Conservation (phyloP, 305 asterid genomes). For the Salvia sclarea region DNA sequence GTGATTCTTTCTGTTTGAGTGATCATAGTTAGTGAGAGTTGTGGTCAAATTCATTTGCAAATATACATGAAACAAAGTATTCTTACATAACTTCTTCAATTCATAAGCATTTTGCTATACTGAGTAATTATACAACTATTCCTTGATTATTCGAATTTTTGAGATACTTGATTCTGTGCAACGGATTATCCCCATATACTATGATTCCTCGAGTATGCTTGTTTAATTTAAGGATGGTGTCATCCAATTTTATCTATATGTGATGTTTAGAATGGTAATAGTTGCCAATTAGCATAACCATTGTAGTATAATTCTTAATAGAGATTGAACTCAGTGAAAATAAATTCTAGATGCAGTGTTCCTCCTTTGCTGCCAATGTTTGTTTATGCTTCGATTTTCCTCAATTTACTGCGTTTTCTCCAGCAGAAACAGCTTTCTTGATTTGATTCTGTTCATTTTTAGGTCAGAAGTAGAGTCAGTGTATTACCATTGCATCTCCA, state of each 20-base stretch:
- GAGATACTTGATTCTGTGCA: neutral
- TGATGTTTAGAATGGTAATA: neutral
- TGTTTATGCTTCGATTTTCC: neutral
- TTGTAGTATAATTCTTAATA: neutral
- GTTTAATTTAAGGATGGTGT: neutral
- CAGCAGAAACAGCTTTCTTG: conserved; percentile 2
- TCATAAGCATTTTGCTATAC: neutral
- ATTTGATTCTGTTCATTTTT: conserved; percentile 17
- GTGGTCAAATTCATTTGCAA: too few species aligned
- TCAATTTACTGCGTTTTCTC: neutral
- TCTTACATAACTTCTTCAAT: conserved; percentile 2
- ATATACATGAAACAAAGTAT: neutral
- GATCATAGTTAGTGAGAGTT: neutral
- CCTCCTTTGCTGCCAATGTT: neutral
- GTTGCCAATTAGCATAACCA: neutral
- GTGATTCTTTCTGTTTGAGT: neutral
- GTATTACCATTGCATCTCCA: neutral
- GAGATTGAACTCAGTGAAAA: neutral
- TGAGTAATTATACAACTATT: neutral
- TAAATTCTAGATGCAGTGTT: neutral
- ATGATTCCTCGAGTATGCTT: neutral
- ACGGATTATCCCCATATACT: neutral
- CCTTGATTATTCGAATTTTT: neutral
- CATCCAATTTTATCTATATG: neutral
- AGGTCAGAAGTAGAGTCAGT: conserved; percentile 22